Evolutionary conservation across 805 yeast genomes (phyloP).

Genomic region (Candida pseudofarinosa): DNA sequence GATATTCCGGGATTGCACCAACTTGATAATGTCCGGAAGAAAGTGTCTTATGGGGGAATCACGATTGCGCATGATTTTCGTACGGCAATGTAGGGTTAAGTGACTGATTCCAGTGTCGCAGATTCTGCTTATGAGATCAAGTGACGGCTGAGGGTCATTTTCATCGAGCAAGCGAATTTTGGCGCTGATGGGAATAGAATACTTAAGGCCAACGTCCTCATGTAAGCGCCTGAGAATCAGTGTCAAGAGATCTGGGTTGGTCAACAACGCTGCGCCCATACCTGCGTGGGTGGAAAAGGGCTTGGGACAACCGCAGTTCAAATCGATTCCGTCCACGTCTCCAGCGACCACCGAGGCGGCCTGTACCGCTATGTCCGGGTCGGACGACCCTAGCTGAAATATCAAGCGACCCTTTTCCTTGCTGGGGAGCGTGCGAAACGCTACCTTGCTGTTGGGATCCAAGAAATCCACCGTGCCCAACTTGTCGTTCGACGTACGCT

Average conservation of each 20-base stretch:
- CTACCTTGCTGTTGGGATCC: conserved; percentile 41
- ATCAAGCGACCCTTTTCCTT: conserved; percentile 65
- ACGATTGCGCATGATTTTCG: conserved; percentile 82
- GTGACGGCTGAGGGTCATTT: conserved; percentile 48
- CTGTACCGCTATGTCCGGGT: conserved; percentile 77
- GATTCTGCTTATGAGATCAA: conserved; percentile 48
- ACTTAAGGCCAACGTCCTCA: conserved; percentile 72
- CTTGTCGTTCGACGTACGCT: conserved; percentile 53
- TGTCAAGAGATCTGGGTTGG: conserved; percentile 75
- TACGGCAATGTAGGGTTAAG: conserved; percentile 89
- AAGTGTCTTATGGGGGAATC: conserved; percentile 75
- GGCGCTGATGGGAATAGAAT: conserved; percentile 78
- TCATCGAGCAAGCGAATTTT: conserved; percentile 78
- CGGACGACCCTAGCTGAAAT: conserved; percentile 88
- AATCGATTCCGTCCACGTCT: conserved; percentile 90
- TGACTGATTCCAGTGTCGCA: conserved; percentile 76
- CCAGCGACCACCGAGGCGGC: conserved; percentile 78
- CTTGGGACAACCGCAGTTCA: conserved; percentile 97
- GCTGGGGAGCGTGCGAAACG: conserved; percentile 68
- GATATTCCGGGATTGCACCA: conserved; percentile 60
- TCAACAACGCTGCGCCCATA: conserved; percentile 92
- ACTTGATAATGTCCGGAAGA: conserved; percentile 54
- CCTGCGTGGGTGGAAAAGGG: conserved; percentile 93
- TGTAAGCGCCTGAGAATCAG: conserved; percentile 68
- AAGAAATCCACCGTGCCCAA: conserved; percentile 59